These are phyloP conservation scores for Plasmodium gonderi DNA, from an alignment of 169 alveolate species.

Conservation along the genomic window DNA sequence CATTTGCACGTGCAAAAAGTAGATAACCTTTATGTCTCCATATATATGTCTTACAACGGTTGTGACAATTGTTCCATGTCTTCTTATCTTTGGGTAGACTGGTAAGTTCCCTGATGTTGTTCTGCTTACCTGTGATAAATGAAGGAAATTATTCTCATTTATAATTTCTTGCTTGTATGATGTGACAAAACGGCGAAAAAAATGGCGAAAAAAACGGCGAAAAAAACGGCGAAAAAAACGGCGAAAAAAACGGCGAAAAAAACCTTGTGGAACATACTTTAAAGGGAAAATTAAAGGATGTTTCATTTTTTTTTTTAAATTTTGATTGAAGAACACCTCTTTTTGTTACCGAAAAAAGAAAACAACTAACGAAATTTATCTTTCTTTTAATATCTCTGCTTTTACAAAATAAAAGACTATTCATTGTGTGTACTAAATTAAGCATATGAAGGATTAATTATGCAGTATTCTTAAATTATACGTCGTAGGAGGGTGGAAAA, in stretches of 20 bases:
- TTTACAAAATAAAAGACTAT: background rate
- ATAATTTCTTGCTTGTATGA: background rate
- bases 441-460: background rate
- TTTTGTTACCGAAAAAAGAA: conserved; percentile 16
- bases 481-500: no score
- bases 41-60: conserved; percentile 86
- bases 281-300: conserved; percentile 80
- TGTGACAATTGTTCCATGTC: conserved; percentile 88
- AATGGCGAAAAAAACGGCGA: background rate
- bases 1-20: background rate
- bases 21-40: conserved; percentile 85
- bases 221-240: background rate
- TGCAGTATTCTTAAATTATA: background rate
- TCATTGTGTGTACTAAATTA: conserved; percentile 12
- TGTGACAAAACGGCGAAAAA: background rate
- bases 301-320: conserved; percentile 78
- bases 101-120: conserved; percentile 90
- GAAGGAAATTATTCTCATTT: background rate
- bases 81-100: conserved; percentile 85
- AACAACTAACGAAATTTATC: background rate
- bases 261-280: conserved; percentile 46
- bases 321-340: conserved; percentile 82
- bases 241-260: background rate
- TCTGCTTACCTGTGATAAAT: conserved; percentile 82
- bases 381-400: background rate